Conservation (phyloP, 257 asterid genomes). For the Echites panduratus region DNA sequence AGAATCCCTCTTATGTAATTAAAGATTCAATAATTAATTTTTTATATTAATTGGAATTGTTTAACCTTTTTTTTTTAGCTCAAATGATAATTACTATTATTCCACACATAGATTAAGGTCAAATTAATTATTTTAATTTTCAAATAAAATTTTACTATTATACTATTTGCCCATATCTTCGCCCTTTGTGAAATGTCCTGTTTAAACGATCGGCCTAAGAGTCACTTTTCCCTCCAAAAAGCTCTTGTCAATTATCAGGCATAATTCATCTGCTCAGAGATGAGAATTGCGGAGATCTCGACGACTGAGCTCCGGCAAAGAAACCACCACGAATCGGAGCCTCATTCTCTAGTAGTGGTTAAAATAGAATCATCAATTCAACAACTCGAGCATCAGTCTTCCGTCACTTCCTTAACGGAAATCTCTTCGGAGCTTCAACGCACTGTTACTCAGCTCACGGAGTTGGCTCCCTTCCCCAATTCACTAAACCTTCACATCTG, state of each 20-base stretch:
- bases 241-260: not conserved
- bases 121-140: no score
- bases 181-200: not conserved
- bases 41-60: no score
- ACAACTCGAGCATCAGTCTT: constrained; percentile 48
- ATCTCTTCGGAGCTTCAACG: constrained; percentile 52
- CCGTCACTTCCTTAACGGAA: constrained; percentile 49
- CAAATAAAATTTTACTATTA: no score
- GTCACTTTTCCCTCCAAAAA: constrained; percentile 50
- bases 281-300: constrained; percentile 77
- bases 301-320: constrained; percentile 45
- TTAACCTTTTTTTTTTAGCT: no score
- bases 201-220: not conserved
- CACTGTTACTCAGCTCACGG: constrained; percentile 43
- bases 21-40: no score
- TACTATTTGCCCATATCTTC: no score
- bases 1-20: no score
- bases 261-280: constrained; percentile 15
- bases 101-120: no score
- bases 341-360: constrained; percentile 40
- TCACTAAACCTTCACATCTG: constrained; percentile 61
- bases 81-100: no score
- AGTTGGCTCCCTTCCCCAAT: constrained; percentile 63
- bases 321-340: constrained; percentile 22
- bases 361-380: constrained; percentile 62